Percentiles rank a stretch among this genome's conserved stretches.
Evolutionary conservation across 441 rosid species (phyloP).

Genomic region (Codiaeum variegatum): DNA sequence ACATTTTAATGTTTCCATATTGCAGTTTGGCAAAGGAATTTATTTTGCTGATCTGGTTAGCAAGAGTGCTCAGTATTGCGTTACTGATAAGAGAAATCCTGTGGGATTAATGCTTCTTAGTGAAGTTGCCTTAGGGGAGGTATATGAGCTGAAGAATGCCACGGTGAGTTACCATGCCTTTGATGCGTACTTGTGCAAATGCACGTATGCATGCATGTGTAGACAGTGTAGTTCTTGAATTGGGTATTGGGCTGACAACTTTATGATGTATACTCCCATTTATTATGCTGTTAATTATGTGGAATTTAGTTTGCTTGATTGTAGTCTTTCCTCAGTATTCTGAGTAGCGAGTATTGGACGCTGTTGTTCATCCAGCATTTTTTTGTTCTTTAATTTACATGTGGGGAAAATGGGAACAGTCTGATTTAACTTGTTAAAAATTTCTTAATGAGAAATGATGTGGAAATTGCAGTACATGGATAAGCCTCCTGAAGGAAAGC

Average conservation of each 20-base stretch:
- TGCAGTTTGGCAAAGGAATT: conserved; percentile 95
- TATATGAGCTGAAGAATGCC: conserved; percentile 73
- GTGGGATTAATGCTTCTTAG: conserved; percentile 93
- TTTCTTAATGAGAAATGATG: background rate
- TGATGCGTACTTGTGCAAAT: background rate
- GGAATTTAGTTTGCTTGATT: background rate
- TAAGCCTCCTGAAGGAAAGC: conserved; percentile 86
- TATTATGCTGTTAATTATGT: background rate
- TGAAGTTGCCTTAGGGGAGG: conserved; percentile 88
- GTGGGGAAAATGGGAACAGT: background rate
- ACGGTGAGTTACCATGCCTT: conserved; percentile 44
- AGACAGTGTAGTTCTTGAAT: background rate
- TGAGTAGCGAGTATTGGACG: background rate
- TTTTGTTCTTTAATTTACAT: background rate
- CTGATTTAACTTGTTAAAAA: conserved; percentile 13
- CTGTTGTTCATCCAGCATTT: background rate
- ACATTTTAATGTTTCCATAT: conserved; percentile 14
- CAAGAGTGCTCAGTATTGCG: conserved; percentile 98
- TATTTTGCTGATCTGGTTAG: conserved; percentile 98
- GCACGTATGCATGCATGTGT: background rate
- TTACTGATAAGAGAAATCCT: conserved; percentile 68
- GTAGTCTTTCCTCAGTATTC: background rate
- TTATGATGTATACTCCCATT: background rate
- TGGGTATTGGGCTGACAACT: background rate
- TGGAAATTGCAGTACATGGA: conserved; percentile 59